These are phyloP conservation scores for Scolecobasidium constrictum DNA, from an alignment of 2,329 filamentous ascomycete genomes.

Conservation along the genomic window DNA sequence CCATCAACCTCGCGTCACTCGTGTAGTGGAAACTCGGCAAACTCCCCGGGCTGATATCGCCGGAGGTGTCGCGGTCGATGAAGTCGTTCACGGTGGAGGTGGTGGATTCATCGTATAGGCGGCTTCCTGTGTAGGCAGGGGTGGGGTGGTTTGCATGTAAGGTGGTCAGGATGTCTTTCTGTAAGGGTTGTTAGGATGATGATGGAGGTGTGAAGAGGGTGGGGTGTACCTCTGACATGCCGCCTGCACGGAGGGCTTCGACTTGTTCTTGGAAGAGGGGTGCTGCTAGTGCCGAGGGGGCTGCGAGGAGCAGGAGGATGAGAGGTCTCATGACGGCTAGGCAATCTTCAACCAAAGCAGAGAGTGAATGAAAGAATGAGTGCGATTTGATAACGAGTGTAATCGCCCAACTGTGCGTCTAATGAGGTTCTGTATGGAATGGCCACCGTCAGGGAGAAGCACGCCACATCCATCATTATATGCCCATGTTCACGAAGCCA, in stretches of 20 bases:
- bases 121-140: neutral
- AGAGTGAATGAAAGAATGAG: no score
- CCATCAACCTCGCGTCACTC: neutral
- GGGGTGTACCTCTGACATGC: neutral
- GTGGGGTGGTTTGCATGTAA: neutral
- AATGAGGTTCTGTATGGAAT: no score
- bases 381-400: no score
- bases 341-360: no score
- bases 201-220: neutral
- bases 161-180: neutral
- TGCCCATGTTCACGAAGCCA: no score
- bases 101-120: neutral
- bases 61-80: slow-evolving; percentile 1
- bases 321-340: no score
- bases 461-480: no score
- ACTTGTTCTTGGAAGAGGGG: neutral
- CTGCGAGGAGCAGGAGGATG: no score
- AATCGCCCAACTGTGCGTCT: no score
- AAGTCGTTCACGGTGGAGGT: neutral
- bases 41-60: neutral
- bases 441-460: no score
- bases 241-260: neutral
- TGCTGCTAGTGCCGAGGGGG: neutral
- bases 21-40: neutral
- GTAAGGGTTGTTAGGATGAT: neutral